Base-by-base conservation (phyloP, 306 rosid species). In the Heteromeles arbutifolia region DNA sequence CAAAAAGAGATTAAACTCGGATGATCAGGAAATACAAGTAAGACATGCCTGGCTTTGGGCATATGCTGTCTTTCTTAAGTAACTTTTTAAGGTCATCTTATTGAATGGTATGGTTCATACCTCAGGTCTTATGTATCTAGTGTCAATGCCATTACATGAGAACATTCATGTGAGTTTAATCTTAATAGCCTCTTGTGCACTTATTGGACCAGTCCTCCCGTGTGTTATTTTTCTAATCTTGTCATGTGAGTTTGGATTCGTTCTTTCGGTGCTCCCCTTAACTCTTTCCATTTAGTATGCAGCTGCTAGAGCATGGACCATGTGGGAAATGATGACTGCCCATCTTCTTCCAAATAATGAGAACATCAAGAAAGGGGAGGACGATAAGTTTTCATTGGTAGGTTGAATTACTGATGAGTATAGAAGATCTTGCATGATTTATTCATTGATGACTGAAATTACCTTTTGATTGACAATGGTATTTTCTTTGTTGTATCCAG, bases 301-400 rank as follows among this genome's bases (percentile, higher is more conserved):
- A 72, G 97, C 98, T 28, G 96, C 98, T 29, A 95, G 96, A 87
- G 97, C 97, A 65, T 95, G 98, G 98, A 95, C 98, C 84, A 95
- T 87, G 79, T 95, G 97, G 98, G 98, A 95, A 89, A 92, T 95
- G 98, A 84, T 86, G 93, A 92, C 95, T 52, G 93, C 96, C 44
- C 97, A 90, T 87, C 98, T 95, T 76, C 77, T 85, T 83, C 95
- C 91, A 77, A 90, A 90, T 82, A 94, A 87, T 67, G 98, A 95
- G 50, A 85, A 82, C 79, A 74, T 90, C 64, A 92, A 90, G 83
- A 90, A 3, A 71, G 97, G 97, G 59, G 97, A 95, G 7, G 96
- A 95, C 66, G 97, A 95, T 65, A 54, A 69, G 29, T 95, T 95
- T 80, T 90, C 98, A 69, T 79, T 95, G 88, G 98, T 95, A 81